Percentiles rank a stretch among this genome's conserved stretches.
Evolutionary conservation across 2,329 filamentous ascomycete species (phyloP).

Genomic region (Fusarium sp.): DNA sequence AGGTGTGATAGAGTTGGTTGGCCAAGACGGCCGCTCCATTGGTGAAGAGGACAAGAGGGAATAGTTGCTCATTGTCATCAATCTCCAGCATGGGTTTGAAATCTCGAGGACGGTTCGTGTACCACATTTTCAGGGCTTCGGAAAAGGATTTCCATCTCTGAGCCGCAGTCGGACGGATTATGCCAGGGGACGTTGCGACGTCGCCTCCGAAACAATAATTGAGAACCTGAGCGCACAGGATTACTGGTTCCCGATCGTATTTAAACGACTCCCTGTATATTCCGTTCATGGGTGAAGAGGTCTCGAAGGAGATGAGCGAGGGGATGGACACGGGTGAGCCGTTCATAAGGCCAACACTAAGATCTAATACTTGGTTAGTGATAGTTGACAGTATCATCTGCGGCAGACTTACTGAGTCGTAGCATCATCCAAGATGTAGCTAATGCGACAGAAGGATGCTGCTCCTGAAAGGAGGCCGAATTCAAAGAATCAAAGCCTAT

Average conservation of each 20-base stretch:
- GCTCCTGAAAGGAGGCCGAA: slow-evolving; percentile 24
- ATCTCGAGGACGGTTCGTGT: slow-evolving; percentile 44
- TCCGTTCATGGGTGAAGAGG: slow-evolving; percentile 30
- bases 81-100: slow-evolving; percentile 49
- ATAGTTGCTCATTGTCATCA: slow-evolving; percentile 44
- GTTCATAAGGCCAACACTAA: slow-evolving; percentile 44
- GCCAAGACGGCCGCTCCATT: slow-evolving; percentile 56
- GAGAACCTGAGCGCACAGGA: slow-evolving; percentile 49
- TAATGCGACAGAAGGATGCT: slow-evolving; percentile 22
- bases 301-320: slow-evolving; percentile 28
- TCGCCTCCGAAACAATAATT: slow-evolving; percentile 43
- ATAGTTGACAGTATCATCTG: neutral
- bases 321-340: slow-evolving; percentile 41
- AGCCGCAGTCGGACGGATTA: slow-evolving; percentile 29
- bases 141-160: slow-evolving; percentile 45
- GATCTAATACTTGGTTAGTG: slow-evolving; percentile 28
- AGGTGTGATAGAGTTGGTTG: slow-evolving; percentile 68
- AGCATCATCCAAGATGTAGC: slow-evolving; percentile 41
- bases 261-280: slow-evolving; percentile 33
- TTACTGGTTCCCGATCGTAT: slow-evolving; percentile 42
- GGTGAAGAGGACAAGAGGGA: slow-evolving; percentile 52
- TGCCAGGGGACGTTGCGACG: slow-evolving; percentile 14
- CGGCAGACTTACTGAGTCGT: slow-evolving; percentile 38
- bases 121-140: slow-evolving; percentile 48
- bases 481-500: slow-evolving; percentile 23